Conservation (phyloP, 139 green algal species). For the Chlorella sp. region DNA sequence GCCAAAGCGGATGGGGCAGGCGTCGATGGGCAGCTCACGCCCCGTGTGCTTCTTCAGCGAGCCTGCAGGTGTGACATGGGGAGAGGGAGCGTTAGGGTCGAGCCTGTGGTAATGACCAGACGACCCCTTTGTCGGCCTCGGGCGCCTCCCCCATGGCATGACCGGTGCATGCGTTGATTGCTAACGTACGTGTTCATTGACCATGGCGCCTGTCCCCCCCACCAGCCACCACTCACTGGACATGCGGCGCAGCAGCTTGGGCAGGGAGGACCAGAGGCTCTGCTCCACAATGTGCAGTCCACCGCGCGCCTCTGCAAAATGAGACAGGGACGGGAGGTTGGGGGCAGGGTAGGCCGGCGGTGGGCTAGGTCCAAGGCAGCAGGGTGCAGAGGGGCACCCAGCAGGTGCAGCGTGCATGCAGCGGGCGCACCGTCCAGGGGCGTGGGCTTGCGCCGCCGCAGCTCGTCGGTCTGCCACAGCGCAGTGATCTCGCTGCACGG, state of each 20-base stretch:
- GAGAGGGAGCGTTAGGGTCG: background rate
- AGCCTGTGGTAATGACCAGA: too few species aligned
- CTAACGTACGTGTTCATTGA: too few species aligned
- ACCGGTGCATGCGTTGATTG: too few species aligned
- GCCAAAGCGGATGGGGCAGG: conserved; percentile 73
- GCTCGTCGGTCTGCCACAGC: conserved; percentile 96
- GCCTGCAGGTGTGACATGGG: background rate
- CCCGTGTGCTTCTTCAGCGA: conserved; percentile 87
- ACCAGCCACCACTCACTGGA: conserved; percentile 14
- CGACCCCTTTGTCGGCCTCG: too few species aligned
- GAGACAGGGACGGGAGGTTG: background rate
- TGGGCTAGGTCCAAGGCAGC: background rate
- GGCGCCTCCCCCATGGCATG: too few species aligned
- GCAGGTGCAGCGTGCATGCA: background rate
- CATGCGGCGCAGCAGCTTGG: conserved; percentile 84
- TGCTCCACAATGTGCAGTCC: conserved; percentile 96
- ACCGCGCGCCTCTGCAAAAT: conserved; percentile 82
- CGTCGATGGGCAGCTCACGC: conserved; percentile 80
- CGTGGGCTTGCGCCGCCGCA: conserved; percentile 86
- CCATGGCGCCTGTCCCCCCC: too few species aligned
- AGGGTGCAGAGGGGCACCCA: background rate
- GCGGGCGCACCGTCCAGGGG: conserved; percentile 80
- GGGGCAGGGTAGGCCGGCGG: background rate
- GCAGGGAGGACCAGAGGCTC: conserved; percentile 87
- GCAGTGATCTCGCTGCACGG: conserved; percentile 75